Percentiles rank a stretch among this genome's conserved stretches.
These are phyloP conservation scores for Entophlyctis helioformis DNA, from an alignment of 192 early-diverging fungal species.

Conservation along the genomic window DNA sequence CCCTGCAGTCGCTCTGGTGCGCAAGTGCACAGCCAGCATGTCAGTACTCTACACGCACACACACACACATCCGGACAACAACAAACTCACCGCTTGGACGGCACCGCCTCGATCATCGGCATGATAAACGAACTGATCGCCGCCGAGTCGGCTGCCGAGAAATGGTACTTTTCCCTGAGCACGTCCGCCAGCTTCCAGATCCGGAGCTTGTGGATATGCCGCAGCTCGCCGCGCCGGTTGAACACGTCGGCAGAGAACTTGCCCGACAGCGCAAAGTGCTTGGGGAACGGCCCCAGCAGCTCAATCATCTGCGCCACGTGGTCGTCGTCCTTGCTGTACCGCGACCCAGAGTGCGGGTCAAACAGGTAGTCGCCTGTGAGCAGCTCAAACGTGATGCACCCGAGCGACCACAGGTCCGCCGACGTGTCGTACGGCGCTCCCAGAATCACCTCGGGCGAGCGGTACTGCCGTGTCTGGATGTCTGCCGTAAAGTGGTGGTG, in stretches of 20 bases:
- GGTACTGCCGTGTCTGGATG: conserved; percentile 96
- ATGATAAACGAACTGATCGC: conserved; percentile 68
- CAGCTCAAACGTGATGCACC: conserved; percentile 88
- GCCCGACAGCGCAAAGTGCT: conserved; percentile 65
- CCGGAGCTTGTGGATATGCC: conserved; percentile 77
- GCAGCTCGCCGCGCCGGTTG: conserved; percentile 68
- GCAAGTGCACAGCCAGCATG: no score
- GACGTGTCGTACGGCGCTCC: conserved; percentile 74
- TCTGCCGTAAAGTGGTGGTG: conserved; percentile 91
- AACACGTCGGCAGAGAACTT: conserved; percentile 80
- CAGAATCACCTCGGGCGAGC: conserved; percentile 89
- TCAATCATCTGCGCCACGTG: conserved; percentile 96
- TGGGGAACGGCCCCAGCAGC: conserved; percentile 76
- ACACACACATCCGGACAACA: no score
- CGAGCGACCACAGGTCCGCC: conserved; percentile 90
- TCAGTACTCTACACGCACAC: no score
- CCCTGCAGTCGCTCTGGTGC: no score
- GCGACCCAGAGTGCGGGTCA: conserved; percentile 73
- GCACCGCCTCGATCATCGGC: conserved; percentile 72
- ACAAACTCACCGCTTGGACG: conserved; percentile 12
- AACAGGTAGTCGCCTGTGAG: conserved; percentile 91
- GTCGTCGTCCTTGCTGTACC: conserved; percentile 90
- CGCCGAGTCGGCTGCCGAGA: conserved; percentile 53
- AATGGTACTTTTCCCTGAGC: conserved; percentile 80
- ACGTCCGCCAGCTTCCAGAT: conserved; percentile 74